Evolutionary conservation across 1,284 basidiomycete species (phyloP), one percentile per base, ranked within the genome.

Genomic region (Ceratobasidium sp.): DNA sequence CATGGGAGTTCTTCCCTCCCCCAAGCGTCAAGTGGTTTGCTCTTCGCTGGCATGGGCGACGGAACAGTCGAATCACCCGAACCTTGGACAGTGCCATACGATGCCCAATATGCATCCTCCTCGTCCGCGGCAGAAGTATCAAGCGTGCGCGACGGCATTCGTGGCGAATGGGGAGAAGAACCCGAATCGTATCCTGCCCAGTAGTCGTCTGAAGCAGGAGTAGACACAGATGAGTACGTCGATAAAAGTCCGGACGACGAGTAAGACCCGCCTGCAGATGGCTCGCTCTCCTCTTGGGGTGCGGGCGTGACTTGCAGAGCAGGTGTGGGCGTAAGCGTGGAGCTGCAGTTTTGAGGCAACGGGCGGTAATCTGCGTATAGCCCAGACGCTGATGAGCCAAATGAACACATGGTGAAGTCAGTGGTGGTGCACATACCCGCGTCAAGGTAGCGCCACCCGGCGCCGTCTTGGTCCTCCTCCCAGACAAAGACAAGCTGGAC

Each of bases 61-160:
- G 75, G 75, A 30, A 73, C 62, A 18, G 75, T 76, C n/a, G 74
- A 75, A 72, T 76, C 75, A 8, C 64, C 75, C 16, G 75, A 74
- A 21, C 75, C 75, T 23, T 75, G 74, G 4, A 76, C 75, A 13
- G 59, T 30, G 18, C 75, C 58, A 50, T 76, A 76, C 35, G 72
- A 61, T 26, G 73, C 62, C 75, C 75, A 76, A 30, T 76, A 76
- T 21, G 72, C 50, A 43, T 73, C 75, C 43, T 76, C 75, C 32
- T 74, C 74, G 23, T 61, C 73, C 35, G 50, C 47, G 21, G 21
- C 63, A 18, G 58, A 61, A 46, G 58, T 38, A 1, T 43, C 58
- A 18, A 67, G 63, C 8, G 46, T 38, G 14, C 63, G 63, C 32
- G 35, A 43, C n/a, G 66, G 66, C 23, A 47, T 47, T 1, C 41